Evolutionary conservation across 1,139 yeast species (phyloP).

Genomic region (Hemisphaericaspora subhashii): DNA sequence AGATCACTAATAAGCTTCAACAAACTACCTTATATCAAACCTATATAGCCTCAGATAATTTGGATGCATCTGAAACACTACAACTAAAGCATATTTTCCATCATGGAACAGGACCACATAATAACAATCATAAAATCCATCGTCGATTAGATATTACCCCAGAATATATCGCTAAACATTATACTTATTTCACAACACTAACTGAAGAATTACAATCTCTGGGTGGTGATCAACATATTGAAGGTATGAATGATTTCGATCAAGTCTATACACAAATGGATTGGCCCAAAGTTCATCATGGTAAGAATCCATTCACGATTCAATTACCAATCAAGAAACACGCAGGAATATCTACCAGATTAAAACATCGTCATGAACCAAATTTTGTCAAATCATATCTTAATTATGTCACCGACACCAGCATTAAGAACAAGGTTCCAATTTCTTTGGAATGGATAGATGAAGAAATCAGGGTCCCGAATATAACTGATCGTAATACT

Average conservation of each 20-base stretch:
- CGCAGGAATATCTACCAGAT: slow-evolving; percentile 39
- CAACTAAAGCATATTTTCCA: slow-evolving; percentile 51
- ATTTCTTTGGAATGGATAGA: slow-evolving; percentile 58
- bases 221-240: slow-evolving; percentile 4
- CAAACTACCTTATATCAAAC: not conserved
- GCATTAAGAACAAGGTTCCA: slow-evolving; percentile 12
- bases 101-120: slow-evolving; percentile 44
- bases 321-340: slow-evolving; percentile 26
- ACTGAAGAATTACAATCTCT: slow-evolving; percentile 7
- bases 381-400: slow-evolving; percentile 65
- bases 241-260: slow-evolving; percentile 22
- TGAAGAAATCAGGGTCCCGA: slow-evolving; percentile 60
- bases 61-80: slow-evolving; percentile 17
- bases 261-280: slow-evolving; percentile 28
- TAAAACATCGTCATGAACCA: slow-evolving; percentile 59
- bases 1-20: not conserved
- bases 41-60: not conserved
- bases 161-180: slow-evolving; percentile 26
- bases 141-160: slow-evolving; percentile 50
- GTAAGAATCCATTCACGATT: slow-evolving; percentile 46
- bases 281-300: slow-evolving; percentile 40
- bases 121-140: slow-evolving; percentile 30
- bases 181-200: slow-evolving; percentile 10
- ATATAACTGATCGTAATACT: slow-evolving; percentile 71
- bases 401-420: slow-evolving; percentile 50